Conservation (phyloP, 805 yeast species). For the Wickerhamomyces sydowiorum region DNA sequence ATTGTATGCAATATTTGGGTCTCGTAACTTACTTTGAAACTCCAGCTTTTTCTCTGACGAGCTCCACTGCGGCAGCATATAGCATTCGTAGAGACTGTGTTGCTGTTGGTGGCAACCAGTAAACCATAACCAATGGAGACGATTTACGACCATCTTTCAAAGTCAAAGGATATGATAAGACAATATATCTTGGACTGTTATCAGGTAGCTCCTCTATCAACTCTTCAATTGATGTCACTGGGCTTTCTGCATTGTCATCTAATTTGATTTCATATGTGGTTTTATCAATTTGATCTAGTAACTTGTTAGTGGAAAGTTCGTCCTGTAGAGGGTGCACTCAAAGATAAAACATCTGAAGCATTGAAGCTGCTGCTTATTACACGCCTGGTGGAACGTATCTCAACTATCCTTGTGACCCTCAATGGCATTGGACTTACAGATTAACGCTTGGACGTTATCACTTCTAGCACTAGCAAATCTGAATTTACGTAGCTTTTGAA, state of each 20-base stretch:
- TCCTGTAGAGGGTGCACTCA: conserved; percentile 3
- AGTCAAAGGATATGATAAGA: conserved; percentile 71
- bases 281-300: conserved; percentile 48
- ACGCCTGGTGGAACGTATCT: no score
- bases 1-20: conserved; percentile 21
- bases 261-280: conserved; percentile 43
- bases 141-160: conserved; percentile 66
- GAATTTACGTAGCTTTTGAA: conserved; percentile 58
- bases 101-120: conserved; percentile 85
- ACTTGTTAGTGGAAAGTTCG: conserved; percentile 9
- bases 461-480: conserved; percentile 68
- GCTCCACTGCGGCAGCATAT: conserved; percentile 86
- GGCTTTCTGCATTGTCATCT: conserved; percentile 39
- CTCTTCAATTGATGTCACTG: conserved; percentile 48
- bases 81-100: conserved; percentile 79
- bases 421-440: conserved; percentile 35
- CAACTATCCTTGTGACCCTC: not conserved
- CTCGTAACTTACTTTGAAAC: conserved; percentile 27
- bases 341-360: not conserved
- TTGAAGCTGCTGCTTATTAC: conserved; percentile 2
- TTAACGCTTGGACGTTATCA: conserved; percentile 51
- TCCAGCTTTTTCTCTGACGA: conserved; percentile 56
- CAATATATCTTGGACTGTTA: conserved; percentile 68
- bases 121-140: conserved; percentile 73
- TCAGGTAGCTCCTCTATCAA: conserved; percentile 76